A percentile compares a stretch with the other conserved stretches of the same genome.
phyloP scores from a whole-genome alignment of 257 asterid genomes.

The Ilex aquifolium region DNA sequence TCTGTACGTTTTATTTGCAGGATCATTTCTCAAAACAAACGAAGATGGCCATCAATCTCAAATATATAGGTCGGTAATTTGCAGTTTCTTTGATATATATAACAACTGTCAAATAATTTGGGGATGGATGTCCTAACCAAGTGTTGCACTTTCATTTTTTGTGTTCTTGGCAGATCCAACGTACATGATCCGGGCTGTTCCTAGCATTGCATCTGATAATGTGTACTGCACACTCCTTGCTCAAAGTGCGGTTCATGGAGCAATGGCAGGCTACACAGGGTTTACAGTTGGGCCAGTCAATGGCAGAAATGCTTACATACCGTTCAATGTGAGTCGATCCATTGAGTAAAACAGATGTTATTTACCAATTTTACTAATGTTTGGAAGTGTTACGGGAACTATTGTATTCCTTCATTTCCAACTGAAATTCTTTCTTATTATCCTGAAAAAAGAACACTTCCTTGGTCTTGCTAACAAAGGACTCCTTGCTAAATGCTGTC shows the following conservation, averaged over 20 bases:
- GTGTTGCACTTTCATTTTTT: neutral
- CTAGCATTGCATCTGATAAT: slow-evolving; percentile 83
- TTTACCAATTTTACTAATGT: neutral
- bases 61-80: slow-evolving; percentile 64
- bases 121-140: neutral
- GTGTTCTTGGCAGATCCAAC: slow-evolving; percentile 59
- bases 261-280: slow-evolving; percentile 97
- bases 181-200: slow-evolving; percentile 89
- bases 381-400: neutral
- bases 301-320: slow-evolving; percentile 66
- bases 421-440: no score
- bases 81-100: neutral
- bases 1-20: slow-evolving; percentile 29
- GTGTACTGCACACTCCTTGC: slow-evolving; percentile 95
- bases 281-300: slow-evolving; percentile 74
- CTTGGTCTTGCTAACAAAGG: neutral
- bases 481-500: neutral
- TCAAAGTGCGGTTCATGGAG: slow-evolving; percentile 92
- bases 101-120: no score
- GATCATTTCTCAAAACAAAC: slow-evolving; percentile 57
- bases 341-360: neutral
- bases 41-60: slow-evolving; percentile 63
- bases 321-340: slow-evolving; percentile 59
- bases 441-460: no score
- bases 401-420: no score